phyloP scores from a whole-genome alignment of 108 stramenopile genomes.

The Cyclotella kingstonii region DNA sequence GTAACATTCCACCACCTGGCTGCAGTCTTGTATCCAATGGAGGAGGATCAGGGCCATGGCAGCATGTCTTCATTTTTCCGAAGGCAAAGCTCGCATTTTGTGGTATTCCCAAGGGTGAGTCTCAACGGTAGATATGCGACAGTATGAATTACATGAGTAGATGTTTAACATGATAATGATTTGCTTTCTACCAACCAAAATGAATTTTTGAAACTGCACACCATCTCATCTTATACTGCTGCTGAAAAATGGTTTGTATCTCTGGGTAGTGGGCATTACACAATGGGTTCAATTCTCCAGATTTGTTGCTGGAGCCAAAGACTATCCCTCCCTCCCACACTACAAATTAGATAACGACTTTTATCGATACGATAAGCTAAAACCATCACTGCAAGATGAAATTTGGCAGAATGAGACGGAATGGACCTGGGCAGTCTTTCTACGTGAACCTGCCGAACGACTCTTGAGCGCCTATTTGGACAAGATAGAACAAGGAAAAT shows the following conservation, averaged over 20 bases:
- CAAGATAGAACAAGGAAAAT: slow-evolving; percentile 9
- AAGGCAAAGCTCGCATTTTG: slow-evolving; percentile 51
- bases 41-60: slow-evolving; percentile 20
- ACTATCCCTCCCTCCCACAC: slow-evolving; percentile 52
- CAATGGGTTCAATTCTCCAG: slow-evolving; percentile 42
- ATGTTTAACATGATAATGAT: not conserved
- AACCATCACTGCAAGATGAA: slow-evolving; percentile 11
- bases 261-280: slow-evolving; percentile 50
- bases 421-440: slow-evolving; percentile 29
- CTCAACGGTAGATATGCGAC: slow-evolving; percentile 33
- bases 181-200: too few species aligned
- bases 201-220: too few species aligned
- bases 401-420: slow-evolving; percentile 24
- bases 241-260: slow-evolving; percentile 13
- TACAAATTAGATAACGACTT: slow-evolving; percentile 36
- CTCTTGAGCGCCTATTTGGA: slow-evolving; percentile 31
- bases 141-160: not conserved
- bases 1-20: slow-evolving; percentile 5
- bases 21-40: slow-evolving; percentile 12
- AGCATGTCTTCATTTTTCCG: slow-evolving; percentile 43
- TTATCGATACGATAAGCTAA: slow-evolving; percentile 32
- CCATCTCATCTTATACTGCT: too few species aligned
- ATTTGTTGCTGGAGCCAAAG: slow-evolving; percentile 39
- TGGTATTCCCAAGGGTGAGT: slow-evolving; percentile 54
- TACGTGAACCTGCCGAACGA: slow-evolving; percentile 36